phyloP scores from a whole-genome alignment of 148 eudicot genomes.

The Diospyros kaki region DNA sequence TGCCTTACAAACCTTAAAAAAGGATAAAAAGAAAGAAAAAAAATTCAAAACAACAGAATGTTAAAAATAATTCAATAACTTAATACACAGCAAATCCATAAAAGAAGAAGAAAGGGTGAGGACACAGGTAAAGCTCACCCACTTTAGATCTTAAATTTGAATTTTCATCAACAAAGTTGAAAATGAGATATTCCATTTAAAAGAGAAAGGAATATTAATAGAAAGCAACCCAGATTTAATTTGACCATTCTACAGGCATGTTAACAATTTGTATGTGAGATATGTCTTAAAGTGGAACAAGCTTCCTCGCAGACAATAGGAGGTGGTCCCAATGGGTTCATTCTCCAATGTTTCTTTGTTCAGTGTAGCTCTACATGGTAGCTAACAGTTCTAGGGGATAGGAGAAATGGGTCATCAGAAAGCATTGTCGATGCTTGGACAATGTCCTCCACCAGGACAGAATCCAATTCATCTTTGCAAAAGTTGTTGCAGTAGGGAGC shows the following conservation, averaged over 20 bases:
- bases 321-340: too few species aligned
- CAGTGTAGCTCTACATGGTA: too few species aligned
- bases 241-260: background rate
- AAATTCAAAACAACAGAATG: background rate
- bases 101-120: slow-evolving; percentile 3
- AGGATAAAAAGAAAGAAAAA: background rate
- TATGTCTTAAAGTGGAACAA: too few species aligned
- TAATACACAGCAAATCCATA: slow-evolving; percentile 1
- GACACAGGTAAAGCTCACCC: background rate
- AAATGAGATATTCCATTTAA: background rate
- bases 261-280: too few species aligned
- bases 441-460: too few species aligned
- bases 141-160: background rate
- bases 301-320: too few species aligned
- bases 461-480: too few species aligned
- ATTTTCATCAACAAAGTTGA: background rate
- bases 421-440: too few species aligned
- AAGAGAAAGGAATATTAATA: background rate
- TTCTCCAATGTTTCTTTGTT: too few species aligned
- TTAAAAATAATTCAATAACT: background rate
- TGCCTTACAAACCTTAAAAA: slow-evolving; percentile 53
- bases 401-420: too few species aligned
- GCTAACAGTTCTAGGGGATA: too few species aligned
- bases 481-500: too few species aligned
- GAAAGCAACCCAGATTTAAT: background rate